phyloP scores from a whole-genome alignment of 345 rosid species.

The Atalantia buxifolia region DNA sequence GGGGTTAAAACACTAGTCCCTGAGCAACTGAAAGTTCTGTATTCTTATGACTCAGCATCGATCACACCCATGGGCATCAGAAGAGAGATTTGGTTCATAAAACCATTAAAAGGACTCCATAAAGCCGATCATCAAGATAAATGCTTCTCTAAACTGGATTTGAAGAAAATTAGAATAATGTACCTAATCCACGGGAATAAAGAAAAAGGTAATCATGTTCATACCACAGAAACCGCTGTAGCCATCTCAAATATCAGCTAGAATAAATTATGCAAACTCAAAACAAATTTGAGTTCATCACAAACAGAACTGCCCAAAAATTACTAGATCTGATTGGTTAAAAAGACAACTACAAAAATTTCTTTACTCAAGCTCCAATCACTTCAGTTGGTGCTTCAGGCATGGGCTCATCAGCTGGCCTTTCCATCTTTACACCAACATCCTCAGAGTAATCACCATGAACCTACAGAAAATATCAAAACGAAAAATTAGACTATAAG shows the following conservation, averaged over 20 bases:
- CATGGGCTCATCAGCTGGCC: conserved; percentile 73
- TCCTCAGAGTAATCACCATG: conserved; percentile 86
- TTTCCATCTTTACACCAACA: conserved; percentile 74
- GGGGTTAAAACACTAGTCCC: no score
- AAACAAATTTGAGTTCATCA: conserved; percentile 2
- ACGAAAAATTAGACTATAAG: not conserved
- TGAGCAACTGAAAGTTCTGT: no score
- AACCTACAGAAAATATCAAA: conserved; percentile 39
- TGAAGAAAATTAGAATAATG: not conserved
- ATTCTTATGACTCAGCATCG: no score
- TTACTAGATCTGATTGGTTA: not conserved
- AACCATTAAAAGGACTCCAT: no score
- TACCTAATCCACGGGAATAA: no score
- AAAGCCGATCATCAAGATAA: no score
- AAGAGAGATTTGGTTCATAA: no score
- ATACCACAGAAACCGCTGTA: conserved; percentile 3
- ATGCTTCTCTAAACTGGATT: no score
- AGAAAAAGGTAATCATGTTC: not conserved
- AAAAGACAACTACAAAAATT: not conserved
- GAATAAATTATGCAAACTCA: conserved; percentile 4
- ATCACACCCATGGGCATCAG: no score
- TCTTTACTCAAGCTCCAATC: conserved; percentile 45
- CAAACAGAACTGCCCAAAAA: conserved; percentile 4
- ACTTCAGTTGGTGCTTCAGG: conserved; percentile 59
- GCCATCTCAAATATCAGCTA: not conserved